Evolutionary conservation across 1,284 basidiomycete genomes (phyloP).

Genomic region (Ceratobasidium sp.): DNA sequence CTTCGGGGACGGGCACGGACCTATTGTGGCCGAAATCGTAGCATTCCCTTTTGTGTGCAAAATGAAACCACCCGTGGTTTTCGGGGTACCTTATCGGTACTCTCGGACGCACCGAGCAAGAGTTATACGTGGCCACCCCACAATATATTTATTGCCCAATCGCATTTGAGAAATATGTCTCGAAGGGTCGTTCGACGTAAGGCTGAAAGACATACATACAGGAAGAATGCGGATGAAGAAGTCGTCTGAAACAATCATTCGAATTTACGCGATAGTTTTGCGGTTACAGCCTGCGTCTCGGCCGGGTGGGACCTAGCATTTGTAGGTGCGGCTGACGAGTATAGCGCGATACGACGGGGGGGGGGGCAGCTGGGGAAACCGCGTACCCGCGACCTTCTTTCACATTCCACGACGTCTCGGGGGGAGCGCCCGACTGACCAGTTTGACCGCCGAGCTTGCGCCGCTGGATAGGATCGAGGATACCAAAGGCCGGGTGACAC

Average conservation of each 20-base stretch:
- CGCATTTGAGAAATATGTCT: not conserved
- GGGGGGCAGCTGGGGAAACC: constrained; percentile 8
- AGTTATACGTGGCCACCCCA: not conserved
- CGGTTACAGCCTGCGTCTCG: not conserved
- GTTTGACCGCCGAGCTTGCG: constrained; percentile 20
- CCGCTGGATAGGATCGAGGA: constrained; percentile 1
- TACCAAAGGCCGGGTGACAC: not conserved
- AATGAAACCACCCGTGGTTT: not conserved
- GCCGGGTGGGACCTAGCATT: not conserved
- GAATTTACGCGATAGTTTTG: not conserved
- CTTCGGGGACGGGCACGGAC: constrained; percentile 1
- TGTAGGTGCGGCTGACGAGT: not conserved
- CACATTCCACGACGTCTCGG: not conserved
- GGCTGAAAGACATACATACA: not conserved
- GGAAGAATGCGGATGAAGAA: not conserved
- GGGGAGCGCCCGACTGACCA: constrained; percentile 1
- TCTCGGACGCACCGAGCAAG: not conserved
- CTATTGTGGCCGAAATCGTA: constrained; percentile 1
- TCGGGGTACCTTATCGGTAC: not conserved
- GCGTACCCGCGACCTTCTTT: constrained; percentile 4
- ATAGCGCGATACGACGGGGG: not conserved
- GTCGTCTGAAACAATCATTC: not conserved
- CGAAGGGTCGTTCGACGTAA: not conserved
- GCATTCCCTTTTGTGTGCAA: not conserved
- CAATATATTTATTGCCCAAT: not conserved